Evolutionary conservation across 805 yeast genomes (phyloP), one percentile per base, ranked within the genome.

Genomic region (Saccharomyces mikatae): DNA sequence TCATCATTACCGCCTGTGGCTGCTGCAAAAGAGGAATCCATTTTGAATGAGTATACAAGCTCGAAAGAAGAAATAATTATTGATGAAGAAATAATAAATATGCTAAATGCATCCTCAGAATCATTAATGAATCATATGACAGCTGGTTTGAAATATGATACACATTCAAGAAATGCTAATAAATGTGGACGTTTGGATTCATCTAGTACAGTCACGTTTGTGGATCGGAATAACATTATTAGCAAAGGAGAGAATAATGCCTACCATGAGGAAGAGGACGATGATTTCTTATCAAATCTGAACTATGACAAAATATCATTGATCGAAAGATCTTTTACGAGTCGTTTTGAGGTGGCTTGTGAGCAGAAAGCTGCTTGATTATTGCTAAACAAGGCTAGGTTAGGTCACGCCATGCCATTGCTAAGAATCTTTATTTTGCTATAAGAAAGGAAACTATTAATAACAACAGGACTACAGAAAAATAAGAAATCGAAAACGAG

Each of bases 21-120:
- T 51, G 70, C 63, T 24, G 63, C 64, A 46, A 65, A 68, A 44
- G 68, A 68, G 52, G 58, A 60, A 41, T 60, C 71, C 24, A 84
- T 81, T 64, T 55, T 80, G 52, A 76, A 73, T 52, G 83, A 81
- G 54, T 97, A 90, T 68, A 91, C 54, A 78, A 81, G 62, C 81
- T 84, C 60, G 85, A 76, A 58, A 71, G 70, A 49, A 54, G 56
- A 46, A 50, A 50, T 21, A 51, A 54, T 14, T 52, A 54, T 24
- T 49, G 51, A 26, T 22, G 52, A 17, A 52, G 46, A 21, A 57
- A 56, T 32, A 29, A 52, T 51, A 52, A 52, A 30, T 58, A 55
- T 47, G 54, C 46, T 46, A 10, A 36, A 36, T 56, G 51, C 54
- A 46, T 46, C 44, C 44, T 46, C 21, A 56, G 52, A n/a, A 54